Conservation (phyloP, 2,329 filamentous ascomycete genomes). For the Pseudodiploospora longispora region DNA sequence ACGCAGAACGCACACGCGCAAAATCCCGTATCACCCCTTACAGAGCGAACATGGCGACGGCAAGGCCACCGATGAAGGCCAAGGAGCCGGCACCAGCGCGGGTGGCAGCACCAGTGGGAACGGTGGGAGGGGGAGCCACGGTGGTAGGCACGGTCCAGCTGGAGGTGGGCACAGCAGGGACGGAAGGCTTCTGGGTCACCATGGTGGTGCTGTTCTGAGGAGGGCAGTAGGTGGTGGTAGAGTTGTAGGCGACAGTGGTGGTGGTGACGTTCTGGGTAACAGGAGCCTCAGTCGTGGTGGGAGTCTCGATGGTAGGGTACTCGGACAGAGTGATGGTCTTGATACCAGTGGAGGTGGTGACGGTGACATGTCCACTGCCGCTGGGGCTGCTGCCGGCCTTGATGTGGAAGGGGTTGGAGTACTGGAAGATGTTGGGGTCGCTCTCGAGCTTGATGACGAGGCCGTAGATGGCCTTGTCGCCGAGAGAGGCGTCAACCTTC, state of each 20-base stretch:
- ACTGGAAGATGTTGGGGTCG: slow-evolving; percentile 47
- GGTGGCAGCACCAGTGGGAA: slow-evolving; percentile 17
- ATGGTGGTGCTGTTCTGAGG: slow-evolving; percentile 13
- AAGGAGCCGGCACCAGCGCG: slow-evolving; percentile 29
- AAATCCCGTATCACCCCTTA: slow-evolving; percentile 21
- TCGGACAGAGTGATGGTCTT: slow-evolving; percentile 23
- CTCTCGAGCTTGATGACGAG: slow-evolving; percentile 44
- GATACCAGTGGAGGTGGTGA: slow-evolving; percentile 20
- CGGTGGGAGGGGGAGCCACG: slow-evolving; percentile 11
- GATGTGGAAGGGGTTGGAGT: slow-evolving; percentile 54
- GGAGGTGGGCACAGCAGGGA: slow-evolving; percentile 13
- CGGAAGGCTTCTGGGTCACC: slow-evolving; percentile 18
- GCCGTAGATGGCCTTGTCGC: slow-evolving; percentile 44
- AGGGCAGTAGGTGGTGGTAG: slow-evolving; percentile 13
- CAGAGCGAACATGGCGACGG: slow-evolving; percentile 34
- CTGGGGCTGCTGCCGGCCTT: slow-evolving; percentile 17
- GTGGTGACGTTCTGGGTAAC: slow-evolving; percentile 16
- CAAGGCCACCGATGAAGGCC: slow-evolving; percentile 31
- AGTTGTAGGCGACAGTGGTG: slow-evolving; percentile 14
- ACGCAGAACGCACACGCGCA: neutral
- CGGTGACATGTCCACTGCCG: slow-evolving; percentile 14
- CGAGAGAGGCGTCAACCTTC: slow-evolving; percentile 39
- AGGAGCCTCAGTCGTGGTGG: slow-evolving; percentile 13
- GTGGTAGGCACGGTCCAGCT: slow-evolving; percentile 16
- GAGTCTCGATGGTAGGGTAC: slow-evolving; percentile 9